Percentiles rank a stretch among this genome's conserved stretches.
phyloP scores from a whole-genome alignment of 2,329 filamentous ascomycete genomes.

The Mariannaea elegans region DNA sequence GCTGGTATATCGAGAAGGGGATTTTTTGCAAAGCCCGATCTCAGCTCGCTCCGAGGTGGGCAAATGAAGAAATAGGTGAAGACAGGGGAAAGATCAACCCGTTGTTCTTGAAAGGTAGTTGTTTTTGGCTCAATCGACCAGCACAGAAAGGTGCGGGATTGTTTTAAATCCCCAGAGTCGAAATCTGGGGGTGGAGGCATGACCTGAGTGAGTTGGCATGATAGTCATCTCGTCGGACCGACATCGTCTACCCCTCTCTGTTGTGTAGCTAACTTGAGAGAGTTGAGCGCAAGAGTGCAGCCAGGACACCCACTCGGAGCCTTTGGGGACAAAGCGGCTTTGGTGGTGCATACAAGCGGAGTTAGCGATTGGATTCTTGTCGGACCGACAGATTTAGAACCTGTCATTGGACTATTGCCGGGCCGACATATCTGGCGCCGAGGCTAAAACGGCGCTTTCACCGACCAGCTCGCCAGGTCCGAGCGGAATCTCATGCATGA shows the following conservation, averaged over 20 bases:
- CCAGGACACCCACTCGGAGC: too few species aligned
- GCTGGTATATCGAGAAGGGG: background rate
- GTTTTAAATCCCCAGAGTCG: constrained; percentile 14
- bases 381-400: background rate
- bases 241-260: constrained; percentile 1
- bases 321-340: too few species aligned
- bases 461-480: too few species aligned
- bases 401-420: constrained; percentile 22
- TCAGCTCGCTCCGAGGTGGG: background rate
- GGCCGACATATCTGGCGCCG: constrained; percentile 18
- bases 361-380: constrained; percentile 1
- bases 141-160: background rate
- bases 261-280: too few species aligned
- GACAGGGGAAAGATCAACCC: background rate
- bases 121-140: background rate
- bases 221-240: constrained; percentile 10
- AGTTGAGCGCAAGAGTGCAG: too few species aligned
- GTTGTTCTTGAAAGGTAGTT: background rate
- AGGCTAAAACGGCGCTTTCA: background rate
- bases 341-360: too few species aligned
- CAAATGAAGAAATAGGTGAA: background rate
- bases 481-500: too few species aligned
- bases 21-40: background rate
- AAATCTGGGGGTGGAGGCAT: background rate
- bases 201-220: background rate